A percentile compares a stretch with the other conserved stretches of the same genome.
phyloP scores from a whole-genome alignment of 768 basidiomycete species.

The Boletus huronensis region DNA sequence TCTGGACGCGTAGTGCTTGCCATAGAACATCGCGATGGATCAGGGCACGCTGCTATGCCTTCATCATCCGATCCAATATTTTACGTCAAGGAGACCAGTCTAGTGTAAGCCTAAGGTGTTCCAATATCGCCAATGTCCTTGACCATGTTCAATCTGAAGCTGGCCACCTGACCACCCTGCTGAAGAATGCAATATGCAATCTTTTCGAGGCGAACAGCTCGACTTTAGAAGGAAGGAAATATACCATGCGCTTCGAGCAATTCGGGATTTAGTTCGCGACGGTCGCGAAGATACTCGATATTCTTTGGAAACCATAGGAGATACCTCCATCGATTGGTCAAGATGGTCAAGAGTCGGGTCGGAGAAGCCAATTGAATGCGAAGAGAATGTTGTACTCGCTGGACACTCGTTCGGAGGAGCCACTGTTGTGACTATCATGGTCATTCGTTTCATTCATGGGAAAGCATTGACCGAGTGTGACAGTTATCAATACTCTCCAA shows the following conservation, averaged over 20 bases:
- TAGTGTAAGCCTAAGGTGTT: slow-evolving; percentile 42
- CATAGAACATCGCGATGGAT: slow-evolving; percentile 82
- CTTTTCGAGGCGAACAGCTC: slow-evolving; percentile 68
- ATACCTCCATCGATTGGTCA: slow-evolving; percentile 31
- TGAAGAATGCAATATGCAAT: slow-evolving; percentile 31
- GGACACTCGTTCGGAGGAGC: slow-evolving; percentile 61
- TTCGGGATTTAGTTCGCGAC: slow-evolving; percentile 49
- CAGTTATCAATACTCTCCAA: slow-evolving; percentile 59
- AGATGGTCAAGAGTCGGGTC: slow-evolving; percentile 39
- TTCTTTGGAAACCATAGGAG: slow-evolving; percentile 40
- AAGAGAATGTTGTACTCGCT: slow-evolving; percentile 37
- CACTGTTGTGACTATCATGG: slow-evolving; percentile 40
- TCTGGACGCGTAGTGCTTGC: slow-evolving; percentile 79
- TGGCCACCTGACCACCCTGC: slow-evolving; percentile 23
- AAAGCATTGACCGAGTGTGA: not conserved
- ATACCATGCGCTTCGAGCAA: slow-evolving; percentile 56
- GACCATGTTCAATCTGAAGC: slow-evolving; percentile 8
- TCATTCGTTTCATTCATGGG: not conserved
- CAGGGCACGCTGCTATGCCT: slow-evolving; percentile 51
- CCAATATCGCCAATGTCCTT: not conserved
- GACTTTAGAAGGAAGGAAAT: slow-evolving; percentile 67
- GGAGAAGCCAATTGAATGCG: slow-evolving; percentile 30
- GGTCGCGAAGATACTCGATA: slow-evolving; percentile 21
- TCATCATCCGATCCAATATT: slow-evolving; percentile 32
- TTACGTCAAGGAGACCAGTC: slow-evolving; percentile 56